Evolutionary conservation across 2,329 filamentous ascomycete genomes (phyloP).

Genomic region (Hypoxylon sp.): DNA sequence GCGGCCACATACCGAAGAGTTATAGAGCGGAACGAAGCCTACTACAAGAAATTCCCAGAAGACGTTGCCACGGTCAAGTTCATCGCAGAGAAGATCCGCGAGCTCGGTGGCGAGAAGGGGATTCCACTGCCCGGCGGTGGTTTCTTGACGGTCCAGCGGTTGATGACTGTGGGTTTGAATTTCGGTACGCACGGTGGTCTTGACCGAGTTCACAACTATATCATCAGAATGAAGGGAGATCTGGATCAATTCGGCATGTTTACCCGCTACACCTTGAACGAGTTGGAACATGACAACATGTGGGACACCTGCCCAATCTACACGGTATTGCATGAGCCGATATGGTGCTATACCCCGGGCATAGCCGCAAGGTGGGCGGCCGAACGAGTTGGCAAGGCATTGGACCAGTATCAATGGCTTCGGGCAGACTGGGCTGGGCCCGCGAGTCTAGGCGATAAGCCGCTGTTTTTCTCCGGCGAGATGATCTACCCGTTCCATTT

Average conservation of each 20-base stretch:
- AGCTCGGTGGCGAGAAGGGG: conserved; percentile 63
- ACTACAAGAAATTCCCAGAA: conserved; percentile 88
- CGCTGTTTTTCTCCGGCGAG: conserved; percentile 88
- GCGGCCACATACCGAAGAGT: conserved; percentile 78
- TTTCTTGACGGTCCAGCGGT: conserved; percentile 77
- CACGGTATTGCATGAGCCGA: conserved; percentile 86
- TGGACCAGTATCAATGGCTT: conserved; percentile 68
- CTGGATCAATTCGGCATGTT: conserved; percentile 83
- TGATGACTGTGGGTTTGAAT: conserved; percentile 82
- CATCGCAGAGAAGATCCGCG: conserved; percentile 75
- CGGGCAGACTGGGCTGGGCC: conserved; percentile 58
- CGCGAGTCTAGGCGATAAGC: conserved; percentile 59
- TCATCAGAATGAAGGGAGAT: conserved; percentile 79
- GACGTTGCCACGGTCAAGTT: conserved; percentile 78
- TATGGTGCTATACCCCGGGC: conserved; percentile 81
- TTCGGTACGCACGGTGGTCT: conserved; percentile 87
- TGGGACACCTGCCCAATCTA: conserved; percentile 88
- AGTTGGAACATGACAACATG: conserved; percentile 75
- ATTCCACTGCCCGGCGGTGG: conserved; percentile 80
- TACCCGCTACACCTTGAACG: conserved; percentile 77
- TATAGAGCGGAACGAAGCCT: conserved; percentile 79
- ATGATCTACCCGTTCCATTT: conserved; percentile 94
- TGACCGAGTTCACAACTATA: conserved; percentile 79
- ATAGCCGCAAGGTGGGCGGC: conserved; percentile 82
- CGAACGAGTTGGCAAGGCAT: conserved; percentile 69